Base-by-base conservation (phyloP, 805 yeast genomes). In the Hagleromyces aurorensis region DNA sequence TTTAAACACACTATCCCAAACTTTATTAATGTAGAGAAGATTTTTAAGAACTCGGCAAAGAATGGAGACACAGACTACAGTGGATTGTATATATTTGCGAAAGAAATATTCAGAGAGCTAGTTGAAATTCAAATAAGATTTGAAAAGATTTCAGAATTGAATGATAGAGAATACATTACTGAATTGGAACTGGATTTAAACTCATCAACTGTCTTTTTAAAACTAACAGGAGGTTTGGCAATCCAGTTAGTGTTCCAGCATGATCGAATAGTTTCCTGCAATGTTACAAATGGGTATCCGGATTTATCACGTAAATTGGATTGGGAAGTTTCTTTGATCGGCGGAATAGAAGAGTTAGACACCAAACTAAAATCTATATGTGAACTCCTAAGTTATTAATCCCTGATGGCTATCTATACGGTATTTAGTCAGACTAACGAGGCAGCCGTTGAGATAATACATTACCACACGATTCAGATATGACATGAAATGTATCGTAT, bases 1-100 rank as follows among this genome's bases (percentile, higher is more conserved):
- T 60, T 58, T 34, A 61, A 57, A 29, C 59, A 61, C 37, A 63
- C 65, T 0, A 36, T 63, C 1, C 68, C 68, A 3, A 36, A 40
- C 13, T 52, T 38, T 25, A 34, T 53, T 8, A 47, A 46, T 23
- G 31, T 46, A 10, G 31, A 38, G n/a, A 24, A 22, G 4, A 26
- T 38, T 7, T 49, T 50, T 21, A 29, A 40, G 10, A 35, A 28
- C n/a, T 32, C 39, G 9, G 39, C 38, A 12, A 34, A 29, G n/a
- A 47, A 42, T 7, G 12, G 30, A 1, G 20, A 47, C 6, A 21
- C 30, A 13, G 22, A 40, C 11, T 25, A 38, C 22, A 33, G 41
- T 3, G 46, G 50, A 9, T 36, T 48, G n/a, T 46, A 44, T 34
- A 29, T 44, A 4, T 53, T 55, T 36, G 47, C 51, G 4, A 48